phyloP scores from a whole-genome alignment of 306 rosid genomes.

The Pachyrhizus erosus region DNA sequence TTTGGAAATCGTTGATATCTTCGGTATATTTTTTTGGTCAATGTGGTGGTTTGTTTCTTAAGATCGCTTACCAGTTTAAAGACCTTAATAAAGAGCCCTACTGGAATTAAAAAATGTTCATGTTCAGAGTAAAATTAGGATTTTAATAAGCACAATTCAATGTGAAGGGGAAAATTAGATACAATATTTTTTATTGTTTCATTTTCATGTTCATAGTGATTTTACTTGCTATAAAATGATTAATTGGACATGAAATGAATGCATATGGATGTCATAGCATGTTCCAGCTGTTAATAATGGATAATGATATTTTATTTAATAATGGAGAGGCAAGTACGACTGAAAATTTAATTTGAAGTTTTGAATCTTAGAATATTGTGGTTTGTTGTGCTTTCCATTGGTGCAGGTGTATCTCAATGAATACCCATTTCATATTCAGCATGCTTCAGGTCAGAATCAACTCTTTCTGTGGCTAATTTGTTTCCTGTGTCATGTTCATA shows the following conservation, averaged over 20 bases:
- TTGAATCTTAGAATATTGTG: conserved; percentile 35
- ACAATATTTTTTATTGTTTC: neutral
- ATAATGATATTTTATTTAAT: conserved; percentile 18
- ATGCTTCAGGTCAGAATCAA: conserved; percentile 86
- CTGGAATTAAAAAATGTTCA: neutral
- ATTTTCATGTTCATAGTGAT: neutral
- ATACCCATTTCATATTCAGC: conserved; percentile 82
- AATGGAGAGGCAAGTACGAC: neutral
- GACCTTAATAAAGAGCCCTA: conserved; percentile 4
- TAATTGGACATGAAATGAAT: neutral
- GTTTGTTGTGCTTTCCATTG: conserved; percentile 40
- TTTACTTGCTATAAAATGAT: neutral
- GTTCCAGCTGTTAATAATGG: neutral
- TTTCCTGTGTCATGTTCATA: conserved; percentile 19
- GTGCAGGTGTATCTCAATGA: conserved; percentile 85
- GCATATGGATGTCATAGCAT: neutral
- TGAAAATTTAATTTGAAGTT: neutral
- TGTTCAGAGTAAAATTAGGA: neutral
- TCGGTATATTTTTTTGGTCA: neutral
- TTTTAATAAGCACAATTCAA: neutral
- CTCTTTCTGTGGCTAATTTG: conserved; percentile 9
- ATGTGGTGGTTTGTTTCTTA: conserved; percentile 1
- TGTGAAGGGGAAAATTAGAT: neutral
- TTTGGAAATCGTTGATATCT: neutral
- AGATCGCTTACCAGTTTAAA: neutral